Evolutionary conservation across 202 grass and related monocot species (phyloP).

Genomic region (Setaria viridis): DNA sequence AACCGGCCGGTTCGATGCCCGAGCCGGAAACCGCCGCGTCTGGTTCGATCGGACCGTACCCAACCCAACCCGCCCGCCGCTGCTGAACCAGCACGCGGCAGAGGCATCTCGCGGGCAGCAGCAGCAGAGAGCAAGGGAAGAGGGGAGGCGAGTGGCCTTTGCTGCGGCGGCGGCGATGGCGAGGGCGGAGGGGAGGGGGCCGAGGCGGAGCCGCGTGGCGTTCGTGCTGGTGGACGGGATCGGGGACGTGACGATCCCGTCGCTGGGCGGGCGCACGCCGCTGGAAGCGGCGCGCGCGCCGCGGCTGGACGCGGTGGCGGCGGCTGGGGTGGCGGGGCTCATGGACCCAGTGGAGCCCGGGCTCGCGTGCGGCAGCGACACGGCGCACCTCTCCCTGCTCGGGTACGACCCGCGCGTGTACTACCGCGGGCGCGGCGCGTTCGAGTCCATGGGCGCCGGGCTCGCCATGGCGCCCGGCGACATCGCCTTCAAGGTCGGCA

Average conservation of each 20-base stretch:
- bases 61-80: constrained; percentile 1
- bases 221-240: constrained; percentile 89
- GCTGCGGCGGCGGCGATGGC: neutral
- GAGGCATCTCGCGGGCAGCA: neutral
- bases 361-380: constrained; percentile 91
- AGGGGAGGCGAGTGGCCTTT: constrained; percentile 3
- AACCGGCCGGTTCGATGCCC: constrained; percentile 11
- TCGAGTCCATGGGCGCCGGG: constrained; percentile 95
- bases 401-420: constrained; percentile 90
- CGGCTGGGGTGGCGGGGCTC: constrained; percentile 77
- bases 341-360: constrained; percentile 95
- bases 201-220: constrained; percentile 53
- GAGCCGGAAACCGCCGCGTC: too few species aligned
- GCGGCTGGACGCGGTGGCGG: constrained; percentile 75
- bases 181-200: neutral
- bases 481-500: constrained; percentile 87
- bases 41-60: neutral
- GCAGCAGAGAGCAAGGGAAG: neutral
- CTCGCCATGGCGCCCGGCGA: constrained; percentile 92
- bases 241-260: constrained; percentile 78
- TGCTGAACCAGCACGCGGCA: constrained; percentile 23
- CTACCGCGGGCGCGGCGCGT: constrained; percentile 88
- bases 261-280: constrained; percentile 55
- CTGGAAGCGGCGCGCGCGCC: constrained; percentile 61
- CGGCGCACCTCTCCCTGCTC: constrained; percentile 87